These are phyloP conservation scores for Umbelopsis sp. DNA, from an alignment of 371 early-diverging fungal genomes.

Conservation along the genomic window DNA sequence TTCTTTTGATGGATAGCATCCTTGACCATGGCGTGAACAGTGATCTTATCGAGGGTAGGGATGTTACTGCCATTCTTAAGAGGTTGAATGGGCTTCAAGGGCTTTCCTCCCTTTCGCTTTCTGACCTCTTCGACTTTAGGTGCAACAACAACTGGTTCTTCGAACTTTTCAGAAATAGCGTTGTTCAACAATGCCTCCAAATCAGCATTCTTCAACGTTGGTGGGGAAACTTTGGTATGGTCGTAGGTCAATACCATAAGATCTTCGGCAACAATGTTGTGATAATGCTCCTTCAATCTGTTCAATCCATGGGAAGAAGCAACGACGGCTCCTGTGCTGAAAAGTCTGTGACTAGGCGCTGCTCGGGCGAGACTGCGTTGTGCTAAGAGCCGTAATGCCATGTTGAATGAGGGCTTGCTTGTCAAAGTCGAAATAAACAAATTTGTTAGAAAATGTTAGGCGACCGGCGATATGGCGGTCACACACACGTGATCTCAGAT, in stretches of 20 bases:
- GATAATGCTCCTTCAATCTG: conserved; percentile 84
- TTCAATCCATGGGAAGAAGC: conserved; percentile 53
- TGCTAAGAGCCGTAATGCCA: conserved; percentile 3
- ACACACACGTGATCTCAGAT: background rate
- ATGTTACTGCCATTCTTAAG: conserved; percentile 54
- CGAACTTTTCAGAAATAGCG: conserved; percentile 7
- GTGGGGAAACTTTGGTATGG: conserved; percentile 61
- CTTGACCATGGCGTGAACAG: conserved; percentile 80
- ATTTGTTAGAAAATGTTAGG: background rate
- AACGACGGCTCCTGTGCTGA: conserved; percentile 33
- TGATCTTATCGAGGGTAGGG: conserved; percentile 71
- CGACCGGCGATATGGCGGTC: background rate
- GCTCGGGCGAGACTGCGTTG: background rate
- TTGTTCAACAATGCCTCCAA: conserved; percentile 22
- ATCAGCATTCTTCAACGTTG: conserved; percentile 43
- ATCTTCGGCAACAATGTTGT: conserved; percentile 82
- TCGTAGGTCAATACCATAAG: conserved; percentile 83
- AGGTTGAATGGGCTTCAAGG: conserved; percentile 56
- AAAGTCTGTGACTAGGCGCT: conserved; percentile 25
- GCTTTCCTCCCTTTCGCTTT: conserved; percentile 62
- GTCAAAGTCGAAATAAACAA: background rate
- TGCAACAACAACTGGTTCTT: conserved; percentile 6
- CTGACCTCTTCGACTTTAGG: conserved; percentile 29
- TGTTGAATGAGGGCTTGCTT: conserved; percentile 8
- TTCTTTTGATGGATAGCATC: conserved; percentile 89